Evolutionary conservation across 768 basidiomycete species (phyloP).

Genomic region (Rhodosporidiobolus odoratus): DNA sequence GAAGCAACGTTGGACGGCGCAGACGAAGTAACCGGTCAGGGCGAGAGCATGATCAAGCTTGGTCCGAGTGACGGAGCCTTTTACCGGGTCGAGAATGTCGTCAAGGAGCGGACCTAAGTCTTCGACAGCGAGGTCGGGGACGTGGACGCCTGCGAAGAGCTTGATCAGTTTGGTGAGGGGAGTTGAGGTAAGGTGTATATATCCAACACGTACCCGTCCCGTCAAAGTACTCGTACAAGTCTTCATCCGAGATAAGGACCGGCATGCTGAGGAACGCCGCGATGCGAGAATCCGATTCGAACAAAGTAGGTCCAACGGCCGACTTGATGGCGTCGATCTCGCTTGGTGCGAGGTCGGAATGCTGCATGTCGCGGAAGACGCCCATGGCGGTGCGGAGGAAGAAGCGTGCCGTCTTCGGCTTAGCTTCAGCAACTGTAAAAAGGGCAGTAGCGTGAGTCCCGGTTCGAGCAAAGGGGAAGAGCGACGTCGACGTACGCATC

Average conservation of each 20-base stretch:
- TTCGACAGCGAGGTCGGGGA: slow-evolving; percentile 29
- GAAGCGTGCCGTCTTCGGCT: slow-evolving; percentile 28
- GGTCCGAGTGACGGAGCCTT: slow-evolving; percentile 1
- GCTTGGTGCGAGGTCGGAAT: background rate
- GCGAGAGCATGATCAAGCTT: slow-evolving; percentile 26
- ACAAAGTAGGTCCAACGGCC: slow-evolving; percentile 20
- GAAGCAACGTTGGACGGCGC: slow-evolving; percentile 27
- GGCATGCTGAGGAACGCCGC: slow-evolving; percentile 28
- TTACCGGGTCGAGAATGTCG: slow-evolving; percentile 10
- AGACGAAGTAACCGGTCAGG: slow-evolving; percentile 31
- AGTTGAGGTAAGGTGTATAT: background rate
- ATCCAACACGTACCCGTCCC: background rate
- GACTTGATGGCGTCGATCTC: slow-evolving; percentile 17
- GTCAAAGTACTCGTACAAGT: slow-evolving; percentile 31
- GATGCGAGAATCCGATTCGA: slow-evolving; percentile 31
- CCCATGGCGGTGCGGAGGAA: slow-evolving; percentile 35
- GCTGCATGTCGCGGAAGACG: slow-evolving; percentile 35
- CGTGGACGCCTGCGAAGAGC: slow-evolving; percentile 14
- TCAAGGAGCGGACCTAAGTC: slow-evolving; percentile 16
- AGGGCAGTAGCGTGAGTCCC: background rate
- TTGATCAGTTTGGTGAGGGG: too few species aligned
- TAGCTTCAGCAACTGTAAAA: slow-evolving; percentile 21
- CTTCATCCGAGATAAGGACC: slow-evolving; percentile 28
- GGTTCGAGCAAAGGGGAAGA: background rate
- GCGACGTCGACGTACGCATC: slow-evolving; percentile 16